A percentile compares a stretch with the other conserved stretches of the same genome.
Conservation (phyloP, 2,329 filamentous ascomycete species). For the Xylariaceae sp. region DNA sequence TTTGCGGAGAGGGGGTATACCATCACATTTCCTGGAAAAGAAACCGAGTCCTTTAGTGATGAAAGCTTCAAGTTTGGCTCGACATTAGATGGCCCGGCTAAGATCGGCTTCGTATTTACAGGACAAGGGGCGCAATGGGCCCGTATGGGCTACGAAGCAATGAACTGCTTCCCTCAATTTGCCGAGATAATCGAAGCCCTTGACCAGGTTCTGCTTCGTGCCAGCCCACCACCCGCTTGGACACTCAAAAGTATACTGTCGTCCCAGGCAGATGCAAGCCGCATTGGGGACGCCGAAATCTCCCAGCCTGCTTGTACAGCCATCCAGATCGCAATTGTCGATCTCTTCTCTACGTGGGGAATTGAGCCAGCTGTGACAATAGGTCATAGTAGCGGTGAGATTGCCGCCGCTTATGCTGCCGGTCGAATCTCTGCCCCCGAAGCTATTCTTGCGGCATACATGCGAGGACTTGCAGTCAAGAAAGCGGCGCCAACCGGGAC, state of each 20-base stretch:
- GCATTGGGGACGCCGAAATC: constrained; percentile 20
- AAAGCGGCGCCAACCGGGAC: not conserved
- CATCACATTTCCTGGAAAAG: constrained; percentile 9
- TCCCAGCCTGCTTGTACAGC: constrained; percentile 41
- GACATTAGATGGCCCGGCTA: constrained; percentile 2
- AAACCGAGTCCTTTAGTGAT: constrained; percentile 8
- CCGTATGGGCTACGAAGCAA: constrained; percentile 24
- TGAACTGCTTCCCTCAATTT: constrained; percentile 7
- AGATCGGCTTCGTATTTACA: constrained; percentile 23
- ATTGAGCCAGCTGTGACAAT: constrained; percentile 1
- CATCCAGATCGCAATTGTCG: constrained; percentile 8
- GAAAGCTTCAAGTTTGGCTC: constrained; percentile 1
- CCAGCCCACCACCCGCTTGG: constrained; percentile 14
- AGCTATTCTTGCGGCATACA: constrained; percentile 4
- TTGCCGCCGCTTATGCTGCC: constrained; percentile 8
- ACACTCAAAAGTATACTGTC: constrained; percentile 9
- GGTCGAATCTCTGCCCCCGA: not conserved
- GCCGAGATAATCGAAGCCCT: constrained; percentile 10
- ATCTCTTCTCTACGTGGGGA: not conserved
- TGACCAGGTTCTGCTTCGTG: constrained; percentile 14
- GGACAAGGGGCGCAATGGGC: constrained; percentile 31
- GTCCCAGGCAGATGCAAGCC: constrained; percentile 3
- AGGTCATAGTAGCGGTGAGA: constrained; percentile 11
- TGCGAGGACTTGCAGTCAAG: constrained; percentile 4
- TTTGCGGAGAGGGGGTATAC: constrained; percentile 10